Percentiles rank a stretch among this genome's conserved stretches.
These are phyloP conservation scores for Globisporangium apiculatum DNA, from an alignment of 352 stramenopile genomes.

Conservation along the genomic window DNA sequence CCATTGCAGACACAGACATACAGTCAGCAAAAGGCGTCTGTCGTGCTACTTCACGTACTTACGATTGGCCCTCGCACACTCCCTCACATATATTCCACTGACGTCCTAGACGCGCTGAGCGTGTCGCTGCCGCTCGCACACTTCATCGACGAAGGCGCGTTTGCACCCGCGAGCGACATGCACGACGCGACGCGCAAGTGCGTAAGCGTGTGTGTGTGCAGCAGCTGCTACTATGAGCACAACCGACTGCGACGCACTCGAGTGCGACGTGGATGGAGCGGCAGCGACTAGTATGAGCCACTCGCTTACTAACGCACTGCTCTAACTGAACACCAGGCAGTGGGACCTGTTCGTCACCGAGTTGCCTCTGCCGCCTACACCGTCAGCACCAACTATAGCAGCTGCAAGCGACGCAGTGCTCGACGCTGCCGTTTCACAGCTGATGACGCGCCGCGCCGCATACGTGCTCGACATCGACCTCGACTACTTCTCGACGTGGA, in stretches of 20 bases:
- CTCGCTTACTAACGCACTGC: background rate
- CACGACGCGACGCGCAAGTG: constrained; percentile 23
- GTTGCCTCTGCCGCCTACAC: background rate
- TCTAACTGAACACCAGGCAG: constrained; percentile 10
- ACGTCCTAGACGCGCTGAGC: constrained; percentile 22
- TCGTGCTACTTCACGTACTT: background rate
- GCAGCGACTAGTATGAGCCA: background rate
- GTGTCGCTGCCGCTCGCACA: constrained; percentile 53
- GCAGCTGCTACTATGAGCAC: background rate
- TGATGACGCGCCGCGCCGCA: constrained; percentile 9
- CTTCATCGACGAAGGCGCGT: constrained; percentile 71
- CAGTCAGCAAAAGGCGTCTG: background rate
- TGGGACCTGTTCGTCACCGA: constrained; percentile 42
- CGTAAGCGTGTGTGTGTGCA: background rate
- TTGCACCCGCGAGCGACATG: constrained; percentile 30
- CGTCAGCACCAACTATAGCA: background rate
- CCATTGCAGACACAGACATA: no score
- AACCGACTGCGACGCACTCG: no score
- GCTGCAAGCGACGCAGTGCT: constrained; percentile 1
- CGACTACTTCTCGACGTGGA: constrained; percentile 89
- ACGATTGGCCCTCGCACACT: background rate
- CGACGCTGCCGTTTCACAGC: no score
- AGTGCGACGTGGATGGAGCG: no score
- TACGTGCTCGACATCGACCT: constrained; percentile 83
- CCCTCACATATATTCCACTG: no score